A percentile compares a stretch with the other conserved stretches of the same genome.
These are phyloP conservation scores for Tolypocladium ovalisporum DNA, from an alignment of 2,329 filamentous ascomycete species.

Conservation along the genomic window DNA sequence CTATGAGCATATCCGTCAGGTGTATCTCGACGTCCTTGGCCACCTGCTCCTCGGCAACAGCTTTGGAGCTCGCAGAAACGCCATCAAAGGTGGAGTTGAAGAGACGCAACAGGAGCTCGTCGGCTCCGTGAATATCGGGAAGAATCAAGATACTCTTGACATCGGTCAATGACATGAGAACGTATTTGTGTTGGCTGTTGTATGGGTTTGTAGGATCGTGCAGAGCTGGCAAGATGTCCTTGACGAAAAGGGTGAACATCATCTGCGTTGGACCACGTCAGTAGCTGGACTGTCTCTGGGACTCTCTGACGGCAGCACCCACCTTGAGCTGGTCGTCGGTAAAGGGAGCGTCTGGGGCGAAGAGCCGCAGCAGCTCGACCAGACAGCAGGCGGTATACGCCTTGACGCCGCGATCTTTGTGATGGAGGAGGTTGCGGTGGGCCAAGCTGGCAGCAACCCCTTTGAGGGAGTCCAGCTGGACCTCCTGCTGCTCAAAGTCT, in stretches of 20 bases:
- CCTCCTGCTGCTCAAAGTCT: slow-evolving; percentile 77
- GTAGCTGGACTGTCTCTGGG: background rate
- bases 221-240: slow-evolving; percentile 71
- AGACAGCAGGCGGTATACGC: slow-evolving; percentile 83
- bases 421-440: slow-evolving; percentile 68
- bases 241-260: slow-evolving; percentile 84
- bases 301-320: slow-evolving; percentile 12
- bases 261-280: slow-evolving; percentile 42
- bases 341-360: slow-evolving; percentile 91
- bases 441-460: slow-evolving; percentile 79
- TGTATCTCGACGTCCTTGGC: slow-evolving; percentile 90
- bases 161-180: slow-evolving; percentile 77
- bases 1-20: slow-evolving; percentile 76
- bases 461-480: slow-evolving; percentile 71
- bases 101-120: slow-evolving; percentile 66
- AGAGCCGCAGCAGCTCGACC: slow-evolving; percentile 85
- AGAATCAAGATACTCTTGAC: slow-evolving; percentile 92
- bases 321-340: slow-evolving; percentile 85
- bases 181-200: slow-evolving; percentile 86
- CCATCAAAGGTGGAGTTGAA: slow-evolving; percentile 91
- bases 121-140: slow-evolving; percentile 74
- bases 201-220: slow-evolving; percentile 82
- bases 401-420: slow-evolving; percentile 89
- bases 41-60: slow-evolving; percentile 66
- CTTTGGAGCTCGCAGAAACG: slow-evolving; percentile 66